Conservation (phyloP, 257 asterid genomes). For the Eucommia ulmoides region DNA sequence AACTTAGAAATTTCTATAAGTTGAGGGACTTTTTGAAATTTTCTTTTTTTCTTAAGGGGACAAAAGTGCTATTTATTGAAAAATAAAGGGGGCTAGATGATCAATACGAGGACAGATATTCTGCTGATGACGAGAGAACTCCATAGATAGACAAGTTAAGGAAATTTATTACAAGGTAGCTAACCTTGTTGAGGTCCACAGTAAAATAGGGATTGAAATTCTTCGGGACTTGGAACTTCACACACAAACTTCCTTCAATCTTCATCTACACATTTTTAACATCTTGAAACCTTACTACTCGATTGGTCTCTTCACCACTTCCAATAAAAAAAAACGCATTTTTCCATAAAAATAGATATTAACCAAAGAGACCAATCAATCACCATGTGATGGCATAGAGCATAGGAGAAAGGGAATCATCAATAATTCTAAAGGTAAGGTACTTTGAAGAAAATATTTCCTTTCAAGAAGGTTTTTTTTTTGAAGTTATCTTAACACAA, state of each 20-base stretch:
- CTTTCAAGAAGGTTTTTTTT: too few relatives aligned
- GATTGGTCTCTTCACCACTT: constrained; percentile 53
- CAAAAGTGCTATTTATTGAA: not conserved
- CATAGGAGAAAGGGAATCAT: too few relatives aligned
- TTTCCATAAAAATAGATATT: constrained; percentile 16
- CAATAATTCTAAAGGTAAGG: too few relatives aligned
- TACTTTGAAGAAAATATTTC: too few relatives aligned
- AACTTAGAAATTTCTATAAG: not conserved
- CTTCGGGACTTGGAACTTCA: constrained; percentile 39
- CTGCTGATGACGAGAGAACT: too few relatives aligned
- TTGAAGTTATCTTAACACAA: too few relatives aligned
- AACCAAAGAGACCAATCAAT: constrained; percentile 4
- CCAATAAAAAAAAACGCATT: constrained; percentile 15
- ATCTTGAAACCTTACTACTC: constrained; percentile 44
- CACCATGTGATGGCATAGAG: too few relatives aligned
- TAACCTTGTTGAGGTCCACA: constrained; percentile 36
- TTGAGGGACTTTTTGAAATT: not conserved
- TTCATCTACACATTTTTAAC: constrained; percentile 45
- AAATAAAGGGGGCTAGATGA: not conserved
- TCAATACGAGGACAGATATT: not conserved
- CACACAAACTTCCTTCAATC: constrained; percentile 47
- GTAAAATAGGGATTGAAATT: constrained; percentile 23
- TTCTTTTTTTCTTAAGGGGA: too few relatives aligned
- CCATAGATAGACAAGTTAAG: too few relatives aligned
- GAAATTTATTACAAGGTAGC: too few relatives aligned